These are phyloP conservation scores for Gastrolobium villosum DNA, from an alignment of 306 rosid genomes.

Conservation along the genomic window DNA sequence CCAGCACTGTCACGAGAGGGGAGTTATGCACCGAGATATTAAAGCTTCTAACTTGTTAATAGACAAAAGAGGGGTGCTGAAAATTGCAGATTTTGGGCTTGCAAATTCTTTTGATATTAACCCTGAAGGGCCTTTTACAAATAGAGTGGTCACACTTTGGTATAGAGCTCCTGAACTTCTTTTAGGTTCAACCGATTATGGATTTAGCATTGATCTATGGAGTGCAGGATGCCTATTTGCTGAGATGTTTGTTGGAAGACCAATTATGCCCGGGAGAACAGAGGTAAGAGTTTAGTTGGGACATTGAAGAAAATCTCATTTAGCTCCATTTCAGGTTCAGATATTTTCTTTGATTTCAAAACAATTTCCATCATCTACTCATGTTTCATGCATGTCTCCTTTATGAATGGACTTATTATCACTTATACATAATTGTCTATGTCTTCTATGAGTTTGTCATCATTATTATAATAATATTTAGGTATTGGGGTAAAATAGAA, in stretches of 20 bases:
- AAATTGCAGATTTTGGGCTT: constrained; percentile 84
- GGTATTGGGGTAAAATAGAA: too few relatives aligned
- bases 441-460: too few relatives aligned
- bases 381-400: not conserved
- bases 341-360: not conserved
- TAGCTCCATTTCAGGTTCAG: not conserved
- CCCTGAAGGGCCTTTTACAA: constrained; percentile 59
- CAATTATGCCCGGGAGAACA: constrained; percentile 76
- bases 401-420: too few relatives aligned
- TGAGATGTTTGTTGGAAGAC: constrained; percentile 73
- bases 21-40: constrained; percentile 73
- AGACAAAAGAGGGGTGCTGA: constrained; percentile 67
- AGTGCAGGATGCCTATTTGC: constrained; percentile 78
- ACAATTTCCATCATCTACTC: not conserved
- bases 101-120: constrained; percentile 59
- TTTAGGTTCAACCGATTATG: constrained; percentile 77
- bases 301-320: not conserved
- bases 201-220: constrained; percentile 83
- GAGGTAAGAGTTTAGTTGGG: constrained; percentile 57
- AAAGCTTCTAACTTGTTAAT: constrained; percentile 76
- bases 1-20: constrained; percentile 69
- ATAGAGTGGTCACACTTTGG: constrained; percentile 82
- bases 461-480: too few relatives aligned
- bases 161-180: constrained; percentile 87
- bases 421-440: too few relatives aligned